Evolutionary conservation across 495 filamentous ascomycete genomes (phyloP).

Genomic region (Hypoxylon fragiforme): DNA sequence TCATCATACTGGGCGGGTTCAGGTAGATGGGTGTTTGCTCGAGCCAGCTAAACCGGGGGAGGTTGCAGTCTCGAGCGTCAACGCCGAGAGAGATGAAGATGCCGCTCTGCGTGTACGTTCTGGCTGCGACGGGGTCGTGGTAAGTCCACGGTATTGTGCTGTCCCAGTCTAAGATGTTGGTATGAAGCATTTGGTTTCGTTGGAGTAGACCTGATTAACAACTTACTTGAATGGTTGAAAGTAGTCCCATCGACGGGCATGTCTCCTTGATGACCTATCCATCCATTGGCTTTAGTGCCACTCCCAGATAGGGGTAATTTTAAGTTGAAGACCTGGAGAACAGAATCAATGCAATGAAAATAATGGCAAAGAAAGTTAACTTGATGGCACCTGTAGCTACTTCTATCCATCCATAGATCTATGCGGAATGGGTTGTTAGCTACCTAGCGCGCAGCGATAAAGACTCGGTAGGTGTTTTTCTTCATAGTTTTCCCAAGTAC

Average conservation of each 20-base stretch:
- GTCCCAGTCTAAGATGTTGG: conserved; percentile 17
- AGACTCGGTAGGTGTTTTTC: too few species aligned
- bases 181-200: too few species aligned
- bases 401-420: conserved; percentile 37
- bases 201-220: too few species aligned
- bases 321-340: conserved; percentile 6
- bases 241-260: too few species aligned
- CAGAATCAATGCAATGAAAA: conserved; percentile 22
- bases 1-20: neutral
- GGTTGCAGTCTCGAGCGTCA: conserved; percentile 12
- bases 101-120: conserved; percentile 36
- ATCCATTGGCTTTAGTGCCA: neutral
- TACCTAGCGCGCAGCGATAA: too few species aligned
- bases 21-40: neutral
- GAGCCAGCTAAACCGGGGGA: conserved; percentile 9
- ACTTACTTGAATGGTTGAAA: too few species aligned
- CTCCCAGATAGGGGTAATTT: neutral
- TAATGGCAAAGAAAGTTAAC: conserved; percentile 21
- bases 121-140: conserved; percentile 15
- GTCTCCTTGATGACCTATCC: too few species aligned
- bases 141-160: conserved; percentile 2
- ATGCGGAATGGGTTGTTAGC: neutral
- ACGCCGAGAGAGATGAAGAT: conserved; percentile 20
- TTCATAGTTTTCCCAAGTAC: too few species aligned
- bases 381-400: conserved; percentile 25